Evolutionary conservation across 78 protist genomes (phyloP).

Genomic region (Isochrysis galbana): DNA sequence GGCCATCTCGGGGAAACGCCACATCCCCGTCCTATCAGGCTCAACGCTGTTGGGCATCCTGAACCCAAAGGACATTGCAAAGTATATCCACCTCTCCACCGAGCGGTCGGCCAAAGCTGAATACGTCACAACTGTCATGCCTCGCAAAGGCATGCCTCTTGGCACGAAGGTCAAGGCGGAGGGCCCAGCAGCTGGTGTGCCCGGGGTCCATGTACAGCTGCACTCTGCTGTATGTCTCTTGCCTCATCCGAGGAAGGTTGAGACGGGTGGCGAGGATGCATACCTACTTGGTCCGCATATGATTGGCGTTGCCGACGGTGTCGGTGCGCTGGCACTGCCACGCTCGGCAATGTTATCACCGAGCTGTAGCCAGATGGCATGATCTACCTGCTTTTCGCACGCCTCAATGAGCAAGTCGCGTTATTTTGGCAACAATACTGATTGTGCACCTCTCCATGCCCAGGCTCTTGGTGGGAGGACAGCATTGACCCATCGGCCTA

Average conservation of each 20-base stretch:
- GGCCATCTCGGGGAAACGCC: neutral
- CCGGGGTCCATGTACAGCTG: neutral
- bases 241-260: neutral
- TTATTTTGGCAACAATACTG: neutral
- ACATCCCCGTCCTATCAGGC: neutral
- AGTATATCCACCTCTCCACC: neutral
- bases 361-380: no score
- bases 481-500: neutral
- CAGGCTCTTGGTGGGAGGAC: constrained; percentile 10
- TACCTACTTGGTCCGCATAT: constrained; percentile 15
- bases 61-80: neutral
- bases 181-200: neutral
- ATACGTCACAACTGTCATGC: neutral
- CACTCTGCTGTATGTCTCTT: neutral
- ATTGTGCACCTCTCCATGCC: neutral
- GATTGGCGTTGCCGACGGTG: constrained; percentile 10
- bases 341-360: no score
- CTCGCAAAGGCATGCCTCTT: neutral
- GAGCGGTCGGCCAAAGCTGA: neutral
- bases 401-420: no score
- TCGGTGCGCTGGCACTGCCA: neutral
- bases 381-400: no score
- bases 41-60: neutral
- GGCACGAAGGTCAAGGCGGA: neutral
- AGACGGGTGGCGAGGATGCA: neutral